phyloP scores from a whole-genome alignment of 345 rosid species.

The Acer campestre region DNA sequence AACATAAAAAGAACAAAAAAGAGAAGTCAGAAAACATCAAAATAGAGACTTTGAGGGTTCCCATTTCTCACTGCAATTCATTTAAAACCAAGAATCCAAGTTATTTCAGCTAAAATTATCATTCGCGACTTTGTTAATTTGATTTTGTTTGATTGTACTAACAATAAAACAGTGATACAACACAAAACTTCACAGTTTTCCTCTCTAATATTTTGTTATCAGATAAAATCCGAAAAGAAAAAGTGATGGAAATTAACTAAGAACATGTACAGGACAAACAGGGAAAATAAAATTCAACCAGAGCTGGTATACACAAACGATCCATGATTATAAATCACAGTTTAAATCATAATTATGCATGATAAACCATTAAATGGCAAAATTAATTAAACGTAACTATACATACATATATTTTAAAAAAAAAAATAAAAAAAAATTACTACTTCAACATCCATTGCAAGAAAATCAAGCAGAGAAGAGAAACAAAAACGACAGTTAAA shows the following conservation, averaged over 20 bases:
- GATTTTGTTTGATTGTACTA: background rate
- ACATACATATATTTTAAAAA: no score
- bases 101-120: background rate
- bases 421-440: background rate
- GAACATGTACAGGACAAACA: background rate
- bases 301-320: background rate
- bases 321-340: background rate
- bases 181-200: background rate
- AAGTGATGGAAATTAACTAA: background rate
- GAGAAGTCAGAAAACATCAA: background rate
- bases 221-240: background rate
- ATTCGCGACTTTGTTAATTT: background rate
- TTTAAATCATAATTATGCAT: background rate
- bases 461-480: background rate
- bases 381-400: background rate
- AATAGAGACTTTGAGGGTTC: background rate
- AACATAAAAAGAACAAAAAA: background rate
- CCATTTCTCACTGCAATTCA: background rate
- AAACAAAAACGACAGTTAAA: background rate
- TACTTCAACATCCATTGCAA: background rate
- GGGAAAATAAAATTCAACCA: background rate
- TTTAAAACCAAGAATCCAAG: background rate
- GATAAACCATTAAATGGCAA: background rate
- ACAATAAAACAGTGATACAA: slow-evolving; percentile 9
- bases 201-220: background rate